Conservation (phyloP, 495 filamentous ascomycete genomes). For the Cudoniella acicularis region DNA sequence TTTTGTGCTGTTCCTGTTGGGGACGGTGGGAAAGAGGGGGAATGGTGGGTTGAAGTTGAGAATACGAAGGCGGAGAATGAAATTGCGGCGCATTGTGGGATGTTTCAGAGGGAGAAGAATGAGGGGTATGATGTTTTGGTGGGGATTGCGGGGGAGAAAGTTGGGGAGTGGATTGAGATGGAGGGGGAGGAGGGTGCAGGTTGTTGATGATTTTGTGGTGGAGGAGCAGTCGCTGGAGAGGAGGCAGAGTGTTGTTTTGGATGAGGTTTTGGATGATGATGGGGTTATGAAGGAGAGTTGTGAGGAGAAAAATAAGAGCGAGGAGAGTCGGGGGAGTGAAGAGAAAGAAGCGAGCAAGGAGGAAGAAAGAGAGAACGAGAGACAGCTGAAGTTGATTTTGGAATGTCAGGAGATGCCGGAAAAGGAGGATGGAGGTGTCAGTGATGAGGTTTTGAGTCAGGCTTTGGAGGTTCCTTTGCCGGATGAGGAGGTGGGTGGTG, state of each 20-base stretch:
- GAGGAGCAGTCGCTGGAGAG: constrained; percentile 4
- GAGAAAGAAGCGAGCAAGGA: background rate
- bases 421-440: constrained; percentile 13
- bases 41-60: background rate
- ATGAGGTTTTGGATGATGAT: constrained; percentile 20
- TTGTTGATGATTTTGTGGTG: constrained; percentile 15
- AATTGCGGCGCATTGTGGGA: constrained; percentile 71
- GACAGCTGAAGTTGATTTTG: constrained; percentile 18
- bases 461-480: constrained; percentile 2
- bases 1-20: no score
- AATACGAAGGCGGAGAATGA: constrained; percentile 56
- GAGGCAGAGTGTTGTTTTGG: constrained; percentile 2
- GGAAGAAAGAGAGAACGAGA: constrained; percentile 8
- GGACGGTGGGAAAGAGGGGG: background rate
- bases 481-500: background rate
- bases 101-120: constrained; percentile 80
- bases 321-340: background rate
- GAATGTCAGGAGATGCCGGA: constrained; percentile 13
- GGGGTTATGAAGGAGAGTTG: constrained; percentile 3
- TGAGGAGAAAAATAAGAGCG: background rate
- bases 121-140: constrained; percentile 69
- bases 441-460: constrained; percentile 14
- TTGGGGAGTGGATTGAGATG: constrained; percentile 49
- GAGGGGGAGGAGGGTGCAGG: constrained; percentile 23
- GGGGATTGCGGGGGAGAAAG: constrained; percentile 57